Evolutionary conservation across 2,329 filamentous ascomycete species (phyloP).

Genomic region (Tolypocladium paradoxum): DNA sequence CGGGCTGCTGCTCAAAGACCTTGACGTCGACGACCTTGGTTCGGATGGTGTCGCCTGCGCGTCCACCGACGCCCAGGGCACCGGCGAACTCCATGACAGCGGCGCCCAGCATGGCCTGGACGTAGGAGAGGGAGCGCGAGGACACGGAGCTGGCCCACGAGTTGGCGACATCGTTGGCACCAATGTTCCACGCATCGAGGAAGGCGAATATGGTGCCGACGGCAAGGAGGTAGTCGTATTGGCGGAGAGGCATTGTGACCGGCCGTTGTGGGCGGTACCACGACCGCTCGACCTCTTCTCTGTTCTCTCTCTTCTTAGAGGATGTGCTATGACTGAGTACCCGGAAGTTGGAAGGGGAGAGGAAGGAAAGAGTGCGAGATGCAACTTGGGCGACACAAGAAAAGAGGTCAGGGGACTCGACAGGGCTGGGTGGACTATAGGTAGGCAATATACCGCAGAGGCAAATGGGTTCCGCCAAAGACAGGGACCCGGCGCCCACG

Average conservation of each 20-base stretch:
- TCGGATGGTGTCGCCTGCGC: conserved; percentile 50
- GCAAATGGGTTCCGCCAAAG: background rate
- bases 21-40: conserved; percentile 44
- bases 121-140: conserved; percentile 52
- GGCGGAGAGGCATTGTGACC: conserved; percentile 19
- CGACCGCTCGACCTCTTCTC: background rate
- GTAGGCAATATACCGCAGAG: background rate
- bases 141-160: conserved; percentile 66
- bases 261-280: background rate
- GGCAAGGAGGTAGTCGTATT: conserved; percentile 54
- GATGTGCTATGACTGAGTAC: background rate
- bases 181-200: conserved; percentile 54
- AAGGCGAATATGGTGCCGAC: conserved; percentile 55
- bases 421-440: background rate
- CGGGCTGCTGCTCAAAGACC: conserved; percentile 35
- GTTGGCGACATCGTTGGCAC: conserved; percentile 61
- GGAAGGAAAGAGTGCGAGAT: no score
- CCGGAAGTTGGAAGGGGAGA: no score
- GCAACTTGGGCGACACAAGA: no score
- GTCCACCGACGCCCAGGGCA: conserved; percentile 47
- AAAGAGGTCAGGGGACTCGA: no score
- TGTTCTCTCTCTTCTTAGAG: background rate
- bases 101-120: conserved; percentile 48
- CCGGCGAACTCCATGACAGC: conserved; percentile 53
- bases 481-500: background rate